Evolutionary conservation across 2,329 filamentous ascomycete genomes (phyloP).

Genomic region (Monilinia vaccinii-corymbosi): DNA sequence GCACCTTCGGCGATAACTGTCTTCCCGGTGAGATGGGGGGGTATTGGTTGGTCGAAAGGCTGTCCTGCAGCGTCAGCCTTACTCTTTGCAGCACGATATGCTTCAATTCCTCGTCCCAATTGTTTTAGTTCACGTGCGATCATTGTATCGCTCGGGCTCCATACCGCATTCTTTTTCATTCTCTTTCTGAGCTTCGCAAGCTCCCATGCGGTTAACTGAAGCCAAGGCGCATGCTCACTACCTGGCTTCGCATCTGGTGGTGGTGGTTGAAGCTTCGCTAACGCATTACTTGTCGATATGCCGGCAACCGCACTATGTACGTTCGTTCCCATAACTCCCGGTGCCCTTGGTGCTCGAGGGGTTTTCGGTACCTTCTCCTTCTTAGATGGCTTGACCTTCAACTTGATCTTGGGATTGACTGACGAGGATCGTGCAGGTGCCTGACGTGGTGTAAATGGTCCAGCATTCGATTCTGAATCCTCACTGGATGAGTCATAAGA

Average conservation of each 20-base stretch:
- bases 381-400: constrained; percentile 23
- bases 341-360: constrained; percentile 24
- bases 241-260: constrained; percentile 51
- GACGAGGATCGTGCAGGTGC: constrained; percentile 18
- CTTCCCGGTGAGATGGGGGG: constrained; percentile 28
- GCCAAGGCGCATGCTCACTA: constrained; percentile 53
- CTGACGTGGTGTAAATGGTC: constrained; percentile 24
- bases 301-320: constrained; percentile 30
- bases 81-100: constrained; percentile 51
- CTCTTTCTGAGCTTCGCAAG: constrained; percentile 64
- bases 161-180: constrained; percentile 88
- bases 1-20: constrained; percentile 49
- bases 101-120: constrained; percentile 57
- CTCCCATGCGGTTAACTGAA: constrained; percentile 56
- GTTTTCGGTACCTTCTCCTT: constrained; percentile 23
- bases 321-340: constrained; percentile 30
- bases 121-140: constrained; percentile 67
- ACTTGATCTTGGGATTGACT: constrained; percentile 21
- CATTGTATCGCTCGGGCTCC: constrained; percentile 80
- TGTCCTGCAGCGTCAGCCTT: constrained; percentile 57
- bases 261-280: constrained; percentile 41
- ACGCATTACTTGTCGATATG: constrained; percentile 31
- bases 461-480: constrained; percentile 26
- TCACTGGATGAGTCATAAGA: constrained; percentile 35
- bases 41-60: constrained; percentile 40